Conservation (phyloP, 768 basidiomycete species). For the Tricholoma saponaceum region DNA sequence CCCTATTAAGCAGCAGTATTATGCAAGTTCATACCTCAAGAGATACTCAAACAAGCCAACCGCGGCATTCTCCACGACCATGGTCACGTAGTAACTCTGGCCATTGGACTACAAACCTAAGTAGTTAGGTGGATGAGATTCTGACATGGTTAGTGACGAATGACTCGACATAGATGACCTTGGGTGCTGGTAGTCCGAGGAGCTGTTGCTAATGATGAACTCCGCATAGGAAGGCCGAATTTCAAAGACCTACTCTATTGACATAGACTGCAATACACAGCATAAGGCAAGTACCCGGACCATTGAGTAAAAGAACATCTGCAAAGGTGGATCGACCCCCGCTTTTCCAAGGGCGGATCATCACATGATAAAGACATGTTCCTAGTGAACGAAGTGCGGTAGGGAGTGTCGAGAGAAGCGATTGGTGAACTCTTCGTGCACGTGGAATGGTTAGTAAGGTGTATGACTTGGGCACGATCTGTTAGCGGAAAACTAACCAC, state of each 20-base stretch:
- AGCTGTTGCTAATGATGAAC: constrained; percentile 46
- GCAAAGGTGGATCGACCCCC: constrained; percentile 34
- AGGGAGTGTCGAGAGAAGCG: constrained; percentile 62
- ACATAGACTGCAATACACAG: constrained; percentile 69
- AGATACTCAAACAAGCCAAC: constrained; percentile 57
- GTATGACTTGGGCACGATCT: constrained; percentile 21
- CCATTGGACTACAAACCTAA: constrained; percentile 92
- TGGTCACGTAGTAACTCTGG: constrained; percentile 45
- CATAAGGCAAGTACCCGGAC: constrained; percentile 90
- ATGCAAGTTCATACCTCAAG: neutral
- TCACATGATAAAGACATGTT: constrained; percentile 57
- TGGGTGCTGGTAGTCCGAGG: constrained; percentile 66
- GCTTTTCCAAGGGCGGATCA: constrained; percentile 45
- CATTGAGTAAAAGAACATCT: constrained; percentile 86
- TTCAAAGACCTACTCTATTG: constrained; percentile 55
- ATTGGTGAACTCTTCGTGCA: constrained; percentile 83
- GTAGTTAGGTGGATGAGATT: constrained; percentile 5
- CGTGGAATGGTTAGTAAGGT: constrained; percentile 70
- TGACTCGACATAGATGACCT: constrained; percentile 85
- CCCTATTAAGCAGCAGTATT: no score
- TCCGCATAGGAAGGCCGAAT: neutral
- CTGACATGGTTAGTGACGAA: constrained; percentile 25
- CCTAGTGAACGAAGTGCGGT: constrained; percentile 62
- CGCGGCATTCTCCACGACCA: constrained; percentile 47
- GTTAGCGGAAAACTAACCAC: neutral